Conservation (phyloP, 2,329 filamentous ascomycete genomes). For the Canariomyces notabilis region DNA sequence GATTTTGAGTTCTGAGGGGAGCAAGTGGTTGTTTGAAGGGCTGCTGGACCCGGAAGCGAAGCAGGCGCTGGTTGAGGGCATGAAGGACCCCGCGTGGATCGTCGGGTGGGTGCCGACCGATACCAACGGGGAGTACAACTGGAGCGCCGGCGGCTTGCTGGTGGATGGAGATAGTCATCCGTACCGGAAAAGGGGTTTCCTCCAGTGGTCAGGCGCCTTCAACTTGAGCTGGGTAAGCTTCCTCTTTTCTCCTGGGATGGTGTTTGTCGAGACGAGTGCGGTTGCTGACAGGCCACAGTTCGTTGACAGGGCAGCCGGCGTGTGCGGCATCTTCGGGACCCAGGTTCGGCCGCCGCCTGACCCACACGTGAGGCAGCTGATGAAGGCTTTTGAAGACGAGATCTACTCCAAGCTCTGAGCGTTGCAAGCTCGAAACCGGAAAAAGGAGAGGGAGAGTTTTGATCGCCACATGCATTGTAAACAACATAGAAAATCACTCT, state of each 20-base stretch:
- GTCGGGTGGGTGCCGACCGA: conserved; percentile 19
- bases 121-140: conserved; percentile 23
- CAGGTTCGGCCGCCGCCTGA: conserved; percentile 18
- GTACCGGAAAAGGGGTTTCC: conserved; percentile 19
- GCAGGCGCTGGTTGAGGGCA: conserved; percentile 14
- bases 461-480: not conserved
- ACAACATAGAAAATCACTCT: too few species aligned
- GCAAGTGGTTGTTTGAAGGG: conserved; percentile 22
- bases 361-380: conserved; percentile 9
- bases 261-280: not conserved
- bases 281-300: conserved; percentile 15
- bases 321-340: conserved; percentile 26
- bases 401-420: conserved; percentile 16
- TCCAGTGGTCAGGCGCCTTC: conserved; percentile 26
- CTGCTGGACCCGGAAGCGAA: conserved; percentile 16
- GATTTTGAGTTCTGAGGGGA: conserved; percentile 16
- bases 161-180: conserved; percentile 15
- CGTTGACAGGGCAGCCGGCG: conserved; percentile 25
- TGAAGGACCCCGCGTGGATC: conserved; percentile 23
- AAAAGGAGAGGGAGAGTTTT: not conserved
- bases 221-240: conserved; percentile 25
- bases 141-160: conserved; percentile 24
- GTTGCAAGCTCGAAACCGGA: not conserved
- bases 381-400: conserved; percentile 21
- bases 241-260: not conserved